Evolutionary conservation across 2,329 filamentous ascomycete genomes (phyloP).

Genomic region (Botrytis cinerea): DNA sequence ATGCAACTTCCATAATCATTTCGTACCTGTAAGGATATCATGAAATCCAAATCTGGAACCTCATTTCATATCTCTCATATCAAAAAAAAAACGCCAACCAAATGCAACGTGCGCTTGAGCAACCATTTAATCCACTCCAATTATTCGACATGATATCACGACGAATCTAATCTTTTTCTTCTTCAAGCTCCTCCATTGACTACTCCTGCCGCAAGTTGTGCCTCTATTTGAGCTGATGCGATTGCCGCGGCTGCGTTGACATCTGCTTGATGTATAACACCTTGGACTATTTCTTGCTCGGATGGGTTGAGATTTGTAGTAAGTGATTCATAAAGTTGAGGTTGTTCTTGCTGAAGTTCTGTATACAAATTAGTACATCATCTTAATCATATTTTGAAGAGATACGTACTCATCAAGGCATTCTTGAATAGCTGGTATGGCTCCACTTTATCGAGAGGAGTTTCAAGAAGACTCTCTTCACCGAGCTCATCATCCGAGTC

Average conservation of each 20-base stretch:
- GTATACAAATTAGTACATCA: slow-evolving; percentile 28
- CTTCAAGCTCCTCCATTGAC: slow-evolving; percentile 38
- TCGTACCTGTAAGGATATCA: slow-evolving; percentile 1
- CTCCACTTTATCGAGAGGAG: slow-evolving; percentile 91
- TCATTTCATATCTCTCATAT: slow-evolving; percentile 10
- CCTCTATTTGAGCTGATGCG: slow-evolving; percentile 30
- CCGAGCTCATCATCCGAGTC: slow-evolving; percentile 85
- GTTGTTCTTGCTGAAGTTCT: slow-evolving; percentile 90
- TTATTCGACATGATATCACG: slow-evolving; percentile 14
- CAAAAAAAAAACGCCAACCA: slow-evolving; percentile 23
- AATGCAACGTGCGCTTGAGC: slow-evolving; percentile 36
- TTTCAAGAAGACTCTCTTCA: slow-evolving; percentile 92
- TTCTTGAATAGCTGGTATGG: slow-evolving; percentile 88
- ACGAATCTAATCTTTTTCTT: slow-evolving; percentile 19
- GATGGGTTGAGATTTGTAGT: slow-evolving; percentile 76
- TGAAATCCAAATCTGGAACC: slow-evolving; percentile 21
- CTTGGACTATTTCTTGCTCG: slow-evolving; percentile 79
- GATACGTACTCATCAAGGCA: slow-evolving; percentile 74
- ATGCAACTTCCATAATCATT: slow-evolving; percentile 24
- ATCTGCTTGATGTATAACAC: slow-evolving; percentile 57
- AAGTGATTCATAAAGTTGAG: slow-evolving; percentile 80
- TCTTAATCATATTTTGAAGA: no score
- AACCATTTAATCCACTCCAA: slow-evolving; percentile 29
- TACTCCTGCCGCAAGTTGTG: slow-evolving; percentile 24
- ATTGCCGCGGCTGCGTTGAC: slow-evolving; percentile 31